Conservation (phyloP, 1,284 basidiomycete genomes). For the Cerioporus squamosus region DNA sequence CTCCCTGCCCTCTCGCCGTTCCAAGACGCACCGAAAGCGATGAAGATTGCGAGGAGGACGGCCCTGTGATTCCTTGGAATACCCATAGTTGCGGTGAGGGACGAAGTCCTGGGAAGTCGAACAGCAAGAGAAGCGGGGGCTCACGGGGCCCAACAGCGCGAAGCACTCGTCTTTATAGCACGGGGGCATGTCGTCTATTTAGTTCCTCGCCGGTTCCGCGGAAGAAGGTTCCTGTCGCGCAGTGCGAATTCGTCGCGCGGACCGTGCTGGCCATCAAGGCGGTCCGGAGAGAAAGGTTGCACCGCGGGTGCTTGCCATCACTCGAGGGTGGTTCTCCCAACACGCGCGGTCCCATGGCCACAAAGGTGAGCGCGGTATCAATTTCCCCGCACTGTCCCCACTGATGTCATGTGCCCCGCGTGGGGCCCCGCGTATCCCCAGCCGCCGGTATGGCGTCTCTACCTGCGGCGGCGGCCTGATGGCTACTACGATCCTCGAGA, state of each 20-base stretch:
- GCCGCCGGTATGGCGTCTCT: constrained; percentile 3
- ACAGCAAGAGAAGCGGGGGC: constrained; percentile 17
- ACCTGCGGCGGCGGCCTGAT: too few species aligned
- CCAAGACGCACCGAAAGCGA: constrained; percentile 46
- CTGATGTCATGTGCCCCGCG: constrained; percentile 13
- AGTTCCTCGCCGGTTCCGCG: constrained; percentile 7
- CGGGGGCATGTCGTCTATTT: background rate
- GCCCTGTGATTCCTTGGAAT: constrained; percentile 63
- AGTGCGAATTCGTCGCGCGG: constrained; percentile 13
- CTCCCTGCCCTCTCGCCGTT: background rate
- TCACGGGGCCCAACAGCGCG: constrained; percentile 17
- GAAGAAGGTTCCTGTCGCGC: constrained; percentile 11
- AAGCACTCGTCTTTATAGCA: constrained; percentile 13
- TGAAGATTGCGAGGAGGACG: constrained; percentile 64
- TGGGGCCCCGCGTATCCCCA: background rate
- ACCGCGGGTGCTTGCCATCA: constrained; percentile 4
- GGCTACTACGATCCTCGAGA: background rate
- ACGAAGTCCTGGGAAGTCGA: background rate
- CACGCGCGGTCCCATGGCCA: constrained; percentile 13
- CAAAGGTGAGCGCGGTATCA: constrained; percentile 4
- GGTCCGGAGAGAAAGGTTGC: constrained; percentile 11
- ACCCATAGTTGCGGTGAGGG: constrained; percentile 29
- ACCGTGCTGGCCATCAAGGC: constrained; percentile 11
- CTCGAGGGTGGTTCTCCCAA: background rate
- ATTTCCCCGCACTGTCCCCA: constrained; percentile 7